Base-by-base conservation (phyloP, 768 basidiomycete genomes). In the Hygrophorus pudorinus region DNA sequence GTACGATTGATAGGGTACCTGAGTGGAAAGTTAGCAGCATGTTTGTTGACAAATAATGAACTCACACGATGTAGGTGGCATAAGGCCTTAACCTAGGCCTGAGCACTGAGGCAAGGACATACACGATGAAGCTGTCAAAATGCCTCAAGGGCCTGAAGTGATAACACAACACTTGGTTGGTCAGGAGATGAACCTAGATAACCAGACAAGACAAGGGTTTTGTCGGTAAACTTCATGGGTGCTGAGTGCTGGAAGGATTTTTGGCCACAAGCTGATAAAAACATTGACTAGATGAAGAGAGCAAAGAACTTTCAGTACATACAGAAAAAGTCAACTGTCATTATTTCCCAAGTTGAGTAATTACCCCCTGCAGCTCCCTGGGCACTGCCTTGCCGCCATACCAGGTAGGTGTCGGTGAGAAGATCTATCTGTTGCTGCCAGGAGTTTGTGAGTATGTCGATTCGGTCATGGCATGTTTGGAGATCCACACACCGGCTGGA, bases 31-130 rank as follows among this genome's bases (percentile, higher is more conserved):
- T 21, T n/a, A 30, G 41, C 11, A 2, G 10, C 17, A 9, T 21
- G 16, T 17, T 12, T 8, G 11, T 29, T 14, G 27, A 20, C 4
- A 39, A 18, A 28, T 16, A n/a, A 14, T 42, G 21, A 36, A 57
- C 38, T n/a, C 46, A 56, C 53, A 24, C 47, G 39, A 10, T 59
- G 51, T 3, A 53, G 31, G 39, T 57, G 51, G 44, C 55, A 63
- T 10, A 63, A 14, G 4, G 52, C 51, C 28, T 58, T 58, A 4
- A 48, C 39, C 34, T 57, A 57, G 1, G 51, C 51, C 45, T 63
- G 49, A 5, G 56, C 38, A 43, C 59, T 56, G 18, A 61, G 50
- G 2, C 46, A 52, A 0, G 54, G 45, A 27, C 53, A 50, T 5
- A 31, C 21, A 4, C 45, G 33, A 11, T 48, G 35, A 20, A 56